These are phyloP conservation scores for Chrysoporthe puriensis DNA, from an alignment of 2,329 filamentous ascomycete species.

Conservation along the genomic window DNA sequence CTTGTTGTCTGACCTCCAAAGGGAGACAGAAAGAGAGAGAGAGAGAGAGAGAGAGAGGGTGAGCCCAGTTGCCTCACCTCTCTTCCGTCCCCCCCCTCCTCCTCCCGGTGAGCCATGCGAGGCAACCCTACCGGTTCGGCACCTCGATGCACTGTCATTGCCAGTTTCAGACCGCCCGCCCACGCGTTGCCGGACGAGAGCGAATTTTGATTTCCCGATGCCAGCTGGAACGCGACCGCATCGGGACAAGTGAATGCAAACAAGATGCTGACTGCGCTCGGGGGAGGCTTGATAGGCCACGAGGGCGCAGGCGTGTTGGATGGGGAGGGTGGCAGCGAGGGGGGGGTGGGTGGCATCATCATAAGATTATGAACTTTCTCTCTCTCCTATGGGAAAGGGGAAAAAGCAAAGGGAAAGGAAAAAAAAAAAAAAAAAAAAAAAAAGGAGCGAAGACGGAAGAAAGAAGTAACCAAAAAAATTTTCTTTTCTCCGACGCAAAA, in stretches of 20 bases:
- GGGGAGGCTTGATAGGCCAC: conserved; percentile 22
- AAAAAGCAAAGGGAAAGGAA: background rate
- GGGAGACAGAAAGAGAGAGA: too few species aligned
- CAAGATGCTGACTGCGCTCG: conserved; percentile 29
- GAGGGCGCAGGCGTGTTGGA: background rate
- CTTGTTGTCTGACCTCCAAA: background rate
- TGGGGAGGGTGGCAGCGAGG: background rate
- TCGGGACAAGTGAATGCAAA: conserved; percentile 21
- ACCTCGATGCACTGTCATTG: conserved; percentile 11
- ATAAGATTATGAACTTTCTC: background rate
- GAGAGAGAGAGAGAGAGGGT: too few species aligned
- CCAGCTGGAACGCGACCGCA: conserved; percentile 8
- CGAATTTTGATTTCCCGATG: background rate
- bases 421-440: background rate
- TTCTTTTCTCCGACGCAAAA: background rate
- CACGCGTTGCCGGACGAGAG: too few species aligned
- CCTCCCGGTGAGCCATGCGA: background rate
- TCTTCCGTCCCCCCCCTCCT: background rate
- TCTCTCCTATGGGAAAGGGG: background rate
- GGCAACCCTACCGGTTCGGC: background rate
- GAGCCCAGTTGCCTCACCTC: too few species aligned
- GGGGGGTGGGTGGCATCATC: background rate
- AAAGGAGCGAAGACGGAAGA: background rate
- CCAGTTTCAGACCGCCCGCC: conserved; percentile 3
- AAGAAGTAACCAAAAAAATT: background rate